These are phyloP conservation scores for Lepidium africanum DNA, from an alignment of 345 rosid species.

Conservation along the genomic window DNA sequence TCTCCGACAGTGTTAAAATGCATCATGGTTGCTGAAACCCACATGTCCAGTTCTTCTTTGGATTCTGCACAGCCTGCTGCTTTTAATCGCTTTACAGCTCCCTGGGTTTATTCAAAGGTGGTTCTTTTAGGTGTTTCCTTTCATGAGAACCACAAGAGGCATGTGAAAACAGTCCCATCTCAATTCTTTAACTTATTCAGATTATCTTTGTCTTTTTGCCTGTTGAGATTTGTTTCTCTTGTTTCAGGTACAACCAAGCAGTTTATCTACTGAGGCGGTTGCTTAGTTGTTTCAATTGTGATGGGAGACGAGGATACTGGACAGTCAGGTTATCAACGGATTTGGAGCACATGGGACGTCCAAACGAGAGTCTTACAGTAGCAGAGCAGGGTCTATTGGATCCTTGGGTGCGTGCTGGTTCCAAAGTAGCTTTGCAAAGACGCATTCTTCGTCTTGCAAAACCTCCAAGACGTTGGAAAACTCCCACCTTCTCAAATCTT, in stretches of 20 bases:
- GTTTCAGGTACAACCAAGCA: conserved; percentile 61
- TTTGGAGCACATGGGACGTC: conserved; percentile 70
- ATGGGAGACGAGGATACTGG: conserved; percentile 92
- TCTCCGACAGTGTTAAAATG: conserved; percentile 45
- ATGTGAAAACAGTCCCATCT: conserved; percentile 20
- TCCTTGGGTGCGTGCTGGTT: conserved; percentile 96
- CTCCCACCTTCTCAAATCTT: conserved; percentile 53
- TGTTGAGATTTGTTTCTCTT: conserved; percentile 12
- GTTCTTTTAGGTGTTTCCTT: conserved; percentile 72
- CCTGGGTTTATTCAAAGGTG: conserved; percentile 87
- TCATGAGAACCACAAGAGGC: conserved; percentile 80
- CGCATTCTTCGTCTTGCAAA: conserved; percentile 76
- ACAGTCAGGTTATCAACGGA: conserved; percentile 79
- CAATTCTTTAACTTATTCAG: not conserved
- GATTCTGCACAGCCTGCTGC: conserved; percentile 24
- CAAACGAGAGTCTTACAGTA: conserved; percentile 63
- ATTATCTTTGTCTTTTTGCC: not conserved
- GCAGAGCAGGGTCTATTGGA: conserved; percentile 78
- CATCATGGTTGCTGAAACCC: conserved; percentile 57
- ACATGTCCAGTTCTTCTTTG: conserved; percentile 30
- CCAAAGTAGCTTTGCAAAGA: conserved; percentile 69
- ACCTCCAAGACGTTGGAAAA: conserved; percentile 98
- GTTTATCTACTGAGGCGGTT: conserved; percentile 45
- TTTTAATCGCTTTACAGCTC: conserved; percentile 50
- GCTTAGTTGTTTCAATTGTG: conserved; percentile 54